A percentile compares a stretch with the other conserved stretches of the same genome.
These are phyloP conservation scores for Rosa lucieae DNA, from an alignment of 306 rosid species.

Conservation along the genomic window DNA sequence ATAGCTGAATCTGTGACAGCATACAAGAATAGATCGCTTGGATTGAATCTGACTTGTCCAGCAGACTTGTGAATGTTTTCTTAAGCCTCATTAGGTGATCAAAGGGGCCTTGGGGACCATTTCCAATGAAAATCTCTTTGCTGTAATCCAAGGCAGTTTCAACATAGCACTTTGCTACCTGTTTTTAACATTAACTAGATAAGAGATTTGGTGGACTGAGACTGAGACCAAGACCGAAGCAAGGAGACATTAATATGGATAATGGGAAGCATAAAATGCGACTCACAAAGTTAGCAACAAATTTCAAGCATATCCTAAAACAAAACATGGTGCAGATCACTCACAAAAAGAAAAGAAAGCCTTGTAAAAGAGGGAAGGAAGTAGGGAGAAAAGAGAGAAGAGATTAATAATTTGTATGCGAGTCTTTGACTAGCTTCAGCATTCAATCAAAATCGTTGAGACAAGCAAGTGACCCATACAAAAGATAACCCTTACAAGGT, in stretches of 20 bases:
- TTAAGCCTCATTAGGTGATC: slow-evolving; percentile 73
- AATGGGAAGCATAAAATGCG: neutral
- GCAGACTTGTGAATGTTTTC: slow-evolving; percentile 33
- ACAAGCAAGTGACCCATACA: neutral
- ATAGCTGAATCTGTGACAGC: slow-evolving; percentile 87
- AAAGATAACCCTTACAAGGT: neutral
- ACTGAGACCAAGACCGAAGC: neutral
- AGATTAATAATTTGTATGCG: neutral
- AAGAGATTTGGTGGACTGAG: slow-evolving; percentile 1
- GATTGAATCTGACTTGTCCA: slow-evolving; percentile 57
- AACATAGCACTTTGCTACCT: slow-evolving; percentile 70
- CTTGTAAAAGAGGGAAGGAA: neutral
- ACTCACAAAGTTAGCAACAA: neutral
- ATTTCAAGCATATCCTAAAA: slow-evolving; percentile 6
- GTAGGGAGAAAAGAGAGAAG: neutral
- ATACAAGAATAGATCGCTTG: slow-evolving; percentile 65
- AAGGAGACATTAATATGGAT: neutral
- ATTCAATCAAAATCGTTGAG: neutral
- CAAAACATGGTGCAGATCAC: neutral
- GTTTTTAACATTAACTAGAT: slow-evolving; percentile 26
- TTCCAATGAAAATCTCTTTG: slow-evolving; percentile 74
- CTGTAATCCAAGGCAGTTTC: slow-evolving; percentile 72
- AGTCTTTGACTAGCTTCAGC: neutral
- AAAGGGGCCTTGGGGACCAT: slow-evolving; percentile 85
- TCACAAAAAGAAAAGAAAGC: too few species aligned